Evolutionary conservation across 106 monocot species (phyloP).

Genomic region (Narthecium ossifragum): DNA sequence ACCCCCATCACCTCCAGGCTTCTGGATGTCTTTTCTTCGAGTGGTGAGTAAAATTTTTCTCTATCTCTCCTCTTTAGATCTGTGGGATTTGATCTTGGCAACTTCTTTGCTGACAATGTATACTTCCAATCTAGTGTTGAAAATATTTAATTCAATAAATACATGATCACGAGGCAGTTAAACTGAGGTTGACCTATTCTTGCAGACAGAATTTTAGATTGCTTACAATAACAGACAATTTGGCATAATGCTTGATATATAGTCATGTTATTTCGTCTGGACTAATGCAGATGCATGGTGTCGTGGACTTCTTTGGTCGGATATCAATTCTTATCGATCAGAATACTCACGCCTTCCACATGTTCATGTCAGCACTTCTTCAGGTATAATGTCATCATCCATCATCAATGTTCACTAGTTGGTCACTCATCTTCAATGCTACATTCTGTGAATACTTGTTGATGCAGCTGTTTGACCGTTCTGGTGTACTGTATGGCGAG

Average conservation of each 20-base stretch:
- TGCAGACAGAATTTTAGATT: not conserved
- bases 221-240: not conserved
- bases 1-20: conserved; percentile 68
- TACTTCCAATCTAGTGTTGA: too few species aligned
- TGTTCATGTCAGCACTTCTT: conserved; percentile 86
- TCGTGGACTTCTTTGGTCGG: conserved; percentile 84
- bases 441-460: not conserved
- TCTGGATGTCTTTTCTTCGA: conserved; percentile 88
- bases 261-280: not conserved
- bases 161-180: not conserved
- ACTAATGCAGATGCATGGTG: conserved; percentile 62
- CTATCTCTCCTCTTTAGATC: too few species aligned
- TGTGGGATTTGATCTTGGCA: too few species aligned
- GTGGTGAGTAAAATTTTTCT: conserved; percentile 47
- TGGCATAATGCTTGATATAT: not conserved
- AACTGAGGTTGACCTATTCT: not conserved
- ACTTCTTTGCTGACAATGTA: too few species aligned
- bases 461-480: conserved; percentile 82
- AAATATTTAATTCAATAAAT: not conserved
- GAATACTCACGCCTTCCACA: conserved; percentile 85
- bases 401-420: not conserved
- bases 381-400: conserved; percentile 33
- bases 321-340: conserved; percentile 76
- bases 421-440: too few species aligned
- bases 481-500: conserved; percentile 88